These are phyloP conservation scores for Parasitella parasitica DNA, from an alignment of 371 early-diverging fungal species.

Conservation along the genomic window DNA sequence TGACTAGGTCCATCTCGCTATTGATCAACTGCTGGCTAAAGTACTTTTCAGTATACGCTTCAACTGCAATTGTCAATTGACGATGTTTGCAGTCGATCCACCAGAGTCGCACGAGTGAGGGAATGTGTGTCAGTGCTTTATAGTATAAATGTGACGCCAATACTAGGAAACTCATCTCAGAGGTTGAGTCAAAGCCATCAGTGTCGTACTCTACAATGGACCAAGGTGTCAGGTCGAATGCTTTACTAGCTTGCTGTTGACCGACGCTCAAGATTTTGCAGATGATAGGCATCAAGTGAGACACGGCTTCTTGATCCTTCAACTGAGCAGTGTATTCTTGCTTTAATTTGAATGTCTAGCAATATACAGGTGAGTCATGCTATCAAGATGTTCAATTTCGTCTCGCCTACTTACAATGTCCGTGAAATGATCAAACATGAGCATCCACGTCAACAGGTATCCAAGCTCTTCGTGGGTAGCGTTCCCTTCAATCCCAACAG, in stretches of 20 bases:
- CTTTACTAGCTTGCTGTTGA: conserved; percentile 32
- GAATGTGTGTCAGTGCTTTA: conserved; percentile 60
- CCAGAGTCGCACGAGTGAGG: conserved; percentile 77
- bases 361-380: background rate
- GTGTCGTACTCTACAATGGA: conserved; percentile 65
- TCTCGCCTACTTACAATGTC: conserved; percentile 63
- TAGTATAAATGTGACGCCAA: conserved; percentile 77
- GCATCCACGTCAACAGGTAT: conserved; percentile 73
- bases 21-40: conserved; percentile 68
- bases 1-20: conserved; percentile 61
- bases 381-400: background rate
- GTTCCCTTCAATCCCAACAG: conserved; percentile 4
- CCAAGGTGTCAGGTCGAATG: conserved; percentile 77
- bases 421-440: conserved; percentile 75
- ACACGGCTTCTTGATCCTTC: conserved; percentile 53
- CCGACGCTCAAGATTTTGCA: conserved; percentile 69
- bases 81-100: conserved; percentile 83
- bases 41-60: conserved; percentile 73
- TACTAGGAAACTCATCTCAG: conserved; percentile 63
- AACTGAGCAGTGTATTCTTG: conserved; percentile 64
- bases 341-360: conserved; percentile 76
- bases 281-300: conserved; percentile 58
- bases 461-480: conserved; percentile 52
- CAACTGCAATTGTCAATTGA: conserved; percentile 73
- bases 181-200: conserved; percentile 57